Percentiles rank a stretch among this genome's conserved stretches.
Conservation (phyloP, 345 rosid genomes). For the Cochlearia excelsa region DNA sequence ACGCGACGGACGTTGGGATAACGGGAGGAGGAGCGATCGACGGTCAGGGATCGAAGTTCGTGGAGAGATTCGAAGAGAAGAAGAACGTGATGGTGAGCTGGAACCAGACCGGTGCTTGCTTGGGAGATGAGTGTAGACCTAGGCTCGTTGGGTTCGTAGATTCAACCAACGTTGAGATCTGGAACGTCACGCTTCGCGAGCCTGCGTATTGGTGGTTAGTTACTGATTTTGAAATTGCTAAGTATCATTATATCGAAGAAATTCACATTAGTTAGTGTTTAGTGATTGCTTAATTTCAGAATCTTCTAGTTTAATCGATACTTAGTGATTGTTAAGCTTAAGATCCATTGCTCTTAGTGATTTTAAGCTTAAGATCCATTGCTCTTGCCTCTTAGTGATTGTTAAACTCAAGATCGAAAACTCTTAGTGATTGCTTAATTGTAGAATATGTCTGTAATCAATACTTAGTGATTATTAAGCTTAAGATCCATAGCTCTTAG, state of each 20-base stretch:
- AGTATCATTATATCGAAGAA: neutral
- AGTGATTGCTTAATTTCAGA: constrained; percentile 14
- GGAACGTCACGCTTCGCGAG: constrained; percentile 56
- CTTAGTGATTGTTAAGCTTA: neutral
- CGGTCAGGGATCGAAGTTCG: constrained; percentile 78
- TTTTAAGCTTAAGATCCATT: neutral
- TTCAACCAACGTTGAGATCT: constrained; percentile 58
- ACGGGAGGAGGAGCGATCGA: constrained; percentile 85
- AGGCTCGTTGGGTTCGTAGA: constrained; percentile 71
- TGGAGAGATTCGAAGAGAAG: constrained; percentile 53
- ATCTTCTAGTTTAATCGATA: neutral
- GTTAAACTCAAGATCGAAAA: no score
- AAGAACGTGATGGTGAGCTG: constrained; percentile 97
- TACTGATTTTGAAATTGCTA: neutral
- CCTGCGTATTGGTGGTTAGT: constrained; percentile 99
- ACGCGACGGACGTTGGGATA: constrained; percentile 72
- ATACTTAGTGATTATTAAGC: neutral
- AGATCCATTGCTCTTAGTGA: neutral
- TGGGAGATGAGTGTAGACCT: constrained; percentile 86
- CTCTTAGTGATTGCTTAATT: no score
- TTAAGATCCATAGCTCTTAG: neutral
- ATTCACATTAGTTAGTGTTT: neutral
- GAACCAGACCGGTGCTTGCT: constrained; percentile 77
- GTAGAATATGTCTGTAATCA: no score
- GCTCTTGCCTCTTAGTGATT: neutral